phyloP scores from a whole-genome alignment of 2,329 filamentous ascomycete genomes.

The Cladosporium sp. region DNA sequence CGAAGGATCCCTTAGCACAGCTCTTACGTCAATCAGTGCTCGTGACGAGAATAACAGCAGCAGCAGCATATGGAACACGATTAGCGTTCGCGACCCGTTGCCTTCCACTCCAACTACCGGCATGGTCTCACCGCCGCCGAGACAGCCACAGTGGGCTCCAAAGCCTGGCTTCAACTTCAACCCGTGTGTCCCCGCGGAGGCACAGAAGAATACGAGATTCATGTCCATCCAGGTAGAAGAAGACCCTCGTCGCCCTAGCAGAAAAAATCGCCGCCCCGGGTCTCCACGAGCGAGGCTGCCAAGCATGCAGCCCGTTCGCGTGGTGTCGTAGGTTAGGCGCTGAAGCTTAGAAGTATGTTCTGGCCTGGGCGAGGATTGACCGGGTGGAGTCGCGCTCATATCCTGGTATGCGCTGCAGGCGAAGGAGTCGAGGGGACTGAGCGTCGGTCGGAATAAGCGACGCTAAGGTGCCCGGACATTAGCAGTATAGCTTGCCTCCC shows the following conservation, averaged over 20 bases:
- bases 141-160: conserved; percentile 17
- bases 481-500: background rate
- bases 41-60: conserved; percentile 3
- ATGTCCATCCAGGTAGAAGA: background rate
- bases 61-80: background rate
- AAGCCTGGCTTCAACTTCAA: conserved; percentile 2
- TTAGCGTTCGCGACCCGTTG: conserved; percentile 5
- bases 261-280: background rate
- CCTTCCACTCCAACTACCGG: background rate
- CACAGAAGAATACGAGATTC: background rate
- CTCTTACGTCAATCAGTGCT: conserved; percentile 3
- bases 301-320: conserved; percentile 7
- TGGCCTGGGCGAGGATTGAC: conserved; percentile 16
- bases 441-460: conserved; percentile 13
- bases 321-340: conserved; percentile 7
- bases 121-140: conserved; percentile 8
- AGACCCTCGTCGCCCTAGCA: conserved; percentile 7
- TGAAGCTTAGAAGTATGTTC: conserved; percentile 8
- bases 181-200: background rate
- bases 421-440: background rate
- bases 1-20: background rate
- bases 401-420: conserved; percentile 9
- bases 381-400: background rate
- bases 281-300: conserved; percentile 7
- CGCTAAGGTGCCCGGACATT: conserved; percentile 16